Evolutionary conservation across 2,329 filamentous ascomycete genomes (phyloP).

Genomic region (Trichoderma guizhouense): DNA sequence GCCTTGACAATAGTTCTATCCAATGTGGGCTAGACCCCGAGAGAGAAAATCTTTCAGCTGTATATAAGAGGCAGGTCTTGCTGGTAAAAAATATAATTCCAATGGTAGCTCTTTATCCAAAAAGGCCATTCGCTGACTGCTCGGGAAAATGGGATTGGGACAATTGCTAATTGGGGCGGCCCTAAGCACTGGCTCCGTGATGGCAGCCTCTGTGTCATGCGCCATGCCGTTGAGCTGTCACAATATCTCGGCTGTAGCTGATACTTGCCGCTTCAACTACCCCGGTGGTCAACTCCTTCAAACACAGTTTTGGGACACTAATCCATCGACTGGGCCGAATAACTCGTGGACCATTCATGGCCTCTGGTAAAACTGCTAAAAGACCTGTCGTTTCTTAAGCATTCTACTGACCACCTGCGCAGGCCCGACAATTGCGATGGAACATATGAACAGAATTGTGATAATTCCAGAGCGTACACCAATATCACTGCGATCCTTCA

Average conservation of each 20-base stretch:
- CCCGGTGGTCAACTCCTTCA: constrained; percentile 67
- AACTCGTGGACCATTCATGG: constrained; percentile 73
- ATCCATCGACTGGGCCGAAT: constrained; percentile 58
- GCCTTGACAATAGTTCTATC: neutral
- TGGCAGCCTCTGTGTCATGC: constrained; percentile 23
- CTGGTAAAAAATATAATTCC: neutral
- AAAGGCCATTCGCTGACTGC: neutral
- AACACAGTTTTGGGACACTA: constrained; percentile 75
- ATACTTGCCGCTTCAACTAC: constrained; percentile 68
- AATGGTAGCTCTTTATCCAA: neutral
- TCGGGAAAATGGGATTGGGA: neutral
- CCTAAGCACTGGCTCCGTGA: neutral
- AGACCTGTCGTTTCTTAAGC: rapidly evolving
- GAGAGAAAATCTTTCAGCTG: neutral
- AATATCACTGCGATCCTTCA: constrained; percentile 63
- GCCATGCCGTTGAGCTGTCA: constrained; percentile 56
- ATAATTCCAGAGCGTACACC: constrained; percentile 56
- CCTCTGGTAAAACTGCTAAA: constrained; percentile 47
- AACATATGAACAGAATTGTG: constrained; percentile 64
- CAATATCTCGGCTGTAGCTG: constrained; percentile 53
- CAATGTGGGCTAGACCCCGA: neutral
- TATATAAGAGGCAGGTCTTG: neutral
- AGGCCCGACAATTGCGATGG: constrained; percentile 64
- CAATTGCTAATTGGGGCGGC: neutral
- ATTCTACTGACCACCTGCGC: neutral